These are phyloP conservation scores for Dimocarpus longan DNA, from an alignment of 345 rosid species.

Conservation along the genomic window DNA sequence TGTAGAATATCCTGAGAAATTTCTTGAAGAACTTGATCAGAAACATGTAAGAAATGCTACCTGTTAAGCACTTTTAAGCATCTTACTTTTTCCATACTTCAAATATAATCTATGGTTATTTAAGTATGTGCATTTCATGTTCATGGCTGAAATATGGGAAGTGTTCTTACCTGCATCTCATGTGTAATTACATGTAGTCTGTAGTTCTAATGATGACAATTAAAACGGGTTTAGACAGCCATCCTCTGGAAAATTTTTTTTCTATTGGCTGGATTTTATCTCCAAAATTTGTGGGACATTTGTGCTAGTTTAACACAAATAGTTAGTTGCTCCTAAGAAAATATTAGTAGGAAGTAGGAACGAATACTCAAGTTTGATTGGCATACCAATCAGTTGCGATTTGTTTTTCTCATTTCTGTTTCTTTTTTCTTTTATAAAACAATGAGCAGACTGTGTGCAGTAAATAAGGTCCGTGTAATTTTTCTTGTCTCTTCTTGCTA, in stretches of 20 bases:
- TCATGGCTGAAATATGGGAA: not conserved
- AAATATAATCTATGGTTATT: not conserved
- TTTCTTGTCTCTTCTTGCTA: no score
- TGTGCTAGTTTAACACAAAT: not conserved
- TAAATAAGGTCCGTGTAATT: not conserved
- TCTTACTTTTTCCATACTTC: not conserved
- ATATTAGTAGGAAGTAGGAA: not conserved
- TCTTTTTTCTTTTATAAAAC: no score
- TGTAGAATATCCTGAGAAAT: conserved; percentile 55
- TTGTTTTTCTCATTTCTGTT: no score
- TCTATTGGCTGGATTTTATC: not conserved
- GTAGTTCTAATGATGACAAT: not conserved
- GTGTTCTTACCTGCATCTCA: not conserved
- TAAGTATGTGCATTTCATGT: not conserved
- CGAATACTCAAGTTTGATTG: not conserved
- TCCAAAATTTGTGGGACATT: not conserved
- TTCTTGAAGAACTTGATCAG: conserved; percentile 44
- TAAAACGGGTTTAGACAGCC: not conserved
- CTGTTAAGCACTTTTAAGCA: not conserved
- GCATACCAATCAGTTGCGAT: not conserved
- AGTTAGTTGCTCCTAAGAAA: not conserved
- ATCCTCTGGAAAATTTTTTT: not conserved
- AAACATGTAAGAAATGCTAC: conserved; percentile 34
- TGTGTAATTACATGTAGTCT: not conserved
- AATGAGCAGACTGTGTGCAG: not conserved